These are phyloP conservation scores for Xylariaceae sp. DNA, from an alignment of 2,329 filamentous ascomycete genomes.

Conservation along the genomic window DNA sequence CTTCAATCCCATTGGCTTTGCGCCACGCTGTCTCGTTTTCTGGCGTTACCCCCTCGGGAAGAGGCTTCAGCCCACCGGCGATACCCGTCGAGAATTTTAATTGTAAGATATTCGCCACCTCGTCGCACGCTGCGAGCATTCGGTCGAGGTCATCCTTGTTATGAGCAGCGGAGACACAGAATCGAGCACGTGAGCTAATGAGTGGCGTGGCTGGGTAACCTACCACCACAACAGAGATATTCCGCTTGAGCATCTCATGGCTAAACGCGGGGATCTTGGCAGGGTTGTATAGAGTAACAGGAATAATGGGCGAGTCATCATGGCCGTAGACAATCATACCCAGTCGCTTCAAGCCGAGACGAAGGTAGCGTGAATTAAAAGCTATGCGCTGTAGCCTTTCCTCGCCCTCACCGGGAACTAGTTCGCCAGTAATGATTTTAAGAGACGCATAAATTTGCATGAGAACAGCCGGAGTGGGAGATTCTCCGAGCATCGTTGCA, in stretches of 20 bases:
- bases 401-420: slow-evolving; percentile 86
- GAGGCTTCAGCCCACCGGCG: slow-evolving; percentile 76
- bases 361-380: slow-evolving; percentile 98
- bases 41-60: slow-evolving; percentile 65
- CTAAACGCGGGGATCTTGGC: slow-evolving; percentile 98
- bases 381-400: slow-evolving; percentile 93
- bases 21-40: slow-evolving; percentile 61
- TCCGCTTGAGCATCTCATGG: slow-evolving; percentile 96
- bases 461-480: slow-evolving; percentile 80
- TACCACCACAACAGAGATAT: slow-evolving; percentile 95
- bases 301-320: slow-evolving; percentile 96
- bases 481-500: slow-evolving; percentile 80
- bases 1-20: slow-evolving; percentile 15
- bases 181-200: slow-evolving; percentile 88
- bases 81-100: slow-evolving; percentile 97
- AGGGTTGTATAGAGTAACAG: slow-evolving; percentile 92
- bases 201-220: slow-evolving; percentile 95
- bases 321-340: slow-evolving; percentile 96
- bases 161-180: slow-evolving; percentile 93
- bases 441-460: slow-evolving; percentile 87
- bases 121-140: slow-evolving; percentile 81
- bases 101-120: slow-evolving; percentile 86
- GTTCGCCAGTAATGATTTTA: slow-evolving; percentile 81
- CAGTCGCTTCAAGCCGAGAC: slow-evolving; percentile 91
- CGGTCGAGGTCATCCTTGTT: slow-evolving; percentile 98